Evolutionary conservation across 805 yeast genomes (phyloP).

Genomic region (Helenozyma baotianmanensis): DNA sequence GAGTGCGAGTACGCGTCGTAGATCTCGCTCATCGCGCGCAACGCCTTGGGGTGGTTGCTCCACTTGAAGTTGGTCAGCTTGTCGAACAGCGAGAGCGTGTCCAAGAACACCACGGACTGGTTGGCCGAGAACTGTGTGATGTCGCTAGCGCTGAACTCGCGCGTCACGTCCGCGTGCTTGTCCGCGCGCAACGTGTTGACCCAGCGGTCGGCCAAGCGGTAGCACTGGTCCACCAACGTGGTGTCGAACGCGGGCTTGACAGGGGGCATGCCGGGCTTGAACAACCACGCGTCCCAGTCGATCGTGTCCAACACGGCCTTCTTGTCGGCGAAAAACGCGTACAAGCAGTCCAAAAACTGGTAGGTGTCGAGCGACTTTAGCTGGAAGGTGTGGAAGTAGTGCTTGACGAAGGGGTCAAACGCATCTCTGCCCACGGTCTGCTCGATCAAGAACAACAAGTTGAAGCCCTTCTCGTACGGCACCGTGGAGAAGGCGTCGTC

Average conservation of each 20-base stretch:
- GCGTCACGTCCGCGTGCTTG: slow-evolving; percentile 12
- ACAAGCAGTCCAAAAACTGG: slow-evolving; percentile 72
- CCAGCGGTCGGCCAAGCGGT: slow-evolving; percentile 66
- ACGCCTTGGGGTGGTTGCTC: slow-evolving; percentile 32
- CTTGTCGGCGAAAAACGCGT: slow-evolving; percentile 54
- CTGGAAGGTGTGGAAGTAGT: slow-evolving; percentile 67
- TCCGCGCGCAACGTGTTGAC: slow-evolving; percentile 25
- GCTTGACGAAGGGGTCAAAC: slow-evolving; percentile 77
- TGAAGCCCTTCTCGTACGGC: slow-evolving; percentile 89
- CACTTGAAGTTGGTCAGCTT: slow-evolving; percentile 37
- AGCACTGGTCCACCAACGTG: slow-evolving; percentile 68
- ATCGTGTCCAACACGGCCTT: slow-evolving; percentile 55
- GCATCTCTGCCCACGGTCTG: slow-evolving; percentile 58
- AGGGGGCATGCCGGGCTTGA: slow-evolving; percentile 83
- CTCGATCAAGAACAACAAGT: slow-evolving; percentile 72
- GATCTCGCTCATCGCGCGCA: slow-evolving; percentile 27
- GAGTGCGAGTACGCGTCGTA: slow-evolving; percentile 44
- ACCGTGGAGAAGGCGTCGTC: slow-evolving; percentile 86
- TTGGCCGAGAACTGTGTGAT: slow-evolving; percentile 59
- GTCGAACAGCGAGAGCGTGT: slow-evolving; percentile 51
- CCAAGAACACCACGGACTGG: slow-evolving; percentile 77
- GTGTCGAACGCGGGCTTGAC: slow-evolving; percentile 74
- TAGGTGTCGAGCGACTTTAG: slow-evolving; percentile 74
- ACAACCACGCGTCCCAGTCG: slow-evolving; percentile 86
- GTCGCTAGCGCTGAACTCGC: slow-evolving; percentile 44